Conservation (phyloP, 805 yeast genomes). For the Metschnikowia gruessii region DNA sequence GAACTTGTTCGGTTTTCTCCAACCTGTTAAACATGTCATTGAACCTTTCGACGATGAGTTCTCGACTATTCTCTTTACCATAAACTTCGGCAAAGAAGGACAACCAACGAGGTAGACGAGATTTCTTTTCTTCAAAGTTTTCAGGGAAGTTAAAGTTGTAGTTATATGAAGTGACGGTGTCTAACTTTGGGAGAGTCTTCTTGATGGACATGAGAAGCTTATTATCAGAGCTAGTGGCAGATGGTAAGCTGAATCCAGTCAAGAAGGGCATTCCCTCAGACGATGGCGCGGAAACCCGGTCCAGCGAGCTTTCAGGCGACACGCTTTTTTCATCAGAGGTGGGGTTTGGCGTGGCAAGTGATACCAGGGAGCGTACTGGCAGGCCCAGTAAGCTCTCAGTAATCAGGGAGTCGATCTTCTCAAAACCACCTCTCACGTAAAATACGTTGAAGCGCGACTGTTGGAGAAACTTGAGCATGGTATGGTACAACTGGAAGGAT, state of each 20-base stretch:
- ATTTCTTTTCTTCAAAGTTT: slow-evolving; percentile 14
- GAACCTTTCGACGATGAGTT: slow-evolving; percentile 25
- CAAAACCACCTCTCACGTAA: slow-evolving; percentile 31
- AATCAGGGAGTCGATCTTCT: slow-evolving; percentile 11
- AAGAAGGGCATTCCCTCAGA: slow-evolving; percentile 21
- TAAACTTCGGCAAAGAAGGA: slow-evolving; percentile 21
- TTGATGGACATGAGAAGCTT: slow-evolving; percentile 37
- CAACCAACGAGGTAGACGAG: slow-evolving; percentile 35
- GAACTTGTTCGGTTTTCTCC: slow-evolving; percentile 38
- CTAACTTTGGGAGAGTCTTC: slow-evolving; percentile 30
- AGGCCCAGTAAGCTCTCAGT: slow-evolving; percentile 9
- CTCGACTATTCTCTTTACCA: slow-evolving; percentile 16
- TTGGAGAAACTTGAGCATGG: slow-evolving; percentile 28
- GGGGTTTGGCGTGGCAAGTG: slow-evolving; percentile 12
- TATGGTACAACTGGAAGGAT: slow-evolving; percentile 33
- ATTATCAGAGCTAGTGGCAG: slow-evolving; percentile 35
- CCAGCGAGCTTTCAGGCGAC: neutral
- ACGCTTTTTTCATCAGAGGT: slow-evolving; percentile 1
- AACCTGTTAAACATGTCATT: slow-evolving; percentile 35
- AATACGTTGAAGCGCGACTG: slow-evolving; percentile 23
- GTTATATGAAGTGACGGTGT: slow-evolving; percentile 20
- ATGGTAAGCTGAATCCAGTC: slow-evolving; percentile 43
- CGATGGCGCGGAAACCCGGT: neutral
- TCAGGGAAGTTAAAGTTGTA: slow-evolving; percentile 26
- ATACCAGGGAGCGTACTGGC: slow-evolving; percentile 15